Evolutionary conservation across 352 stramenopile genomes (phyloP).

Genomic region (Globisporangium echinulatum): DNA sequence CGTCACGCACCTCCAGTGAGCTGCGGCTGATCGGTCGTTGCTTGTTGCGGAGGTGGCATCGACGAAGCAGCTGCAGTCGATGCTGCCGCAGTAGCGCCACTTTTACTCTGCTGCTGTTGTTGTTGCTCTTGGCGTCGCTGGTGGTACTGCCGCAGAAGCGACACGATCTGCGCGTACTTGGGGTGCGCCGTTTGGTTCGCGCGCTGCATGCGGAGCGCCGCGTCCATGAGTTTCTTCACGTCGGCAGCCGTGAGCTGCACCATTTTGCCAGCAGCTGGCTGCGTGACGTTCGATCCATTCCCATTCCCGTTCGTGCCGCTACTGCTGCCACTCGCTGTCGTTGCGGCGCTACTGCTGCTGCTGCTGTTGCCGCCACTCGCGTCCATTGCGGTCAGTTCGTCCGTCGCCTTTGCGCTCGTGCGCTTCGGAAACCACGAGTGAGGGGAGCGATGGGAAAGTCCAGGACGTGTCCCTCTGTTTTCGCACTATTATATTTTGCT

Average conservation of each 20-base stretch:
- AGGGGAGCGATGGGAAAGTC: no score
- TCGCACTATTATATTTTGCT: no score
- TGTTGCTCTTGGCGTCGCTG: constrained; percentile 22
- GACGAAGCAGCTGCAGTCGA: background rate
- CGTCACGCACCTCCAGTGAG: no score
- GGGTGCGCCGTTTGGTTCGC: constrained; percentile 70
- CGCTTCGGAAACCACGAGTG: no score
- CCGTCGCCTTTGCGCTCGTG: no score
- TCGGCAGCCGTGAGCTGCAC: constrained; percentile 48
- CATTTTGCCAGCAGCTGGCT: constrained; percentile 6
- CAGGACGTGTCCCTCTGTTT: no score
- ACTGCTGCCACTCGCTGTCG: no score
- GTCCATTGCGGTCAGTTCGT: no score
- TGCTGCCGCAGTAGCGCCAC: background rate
- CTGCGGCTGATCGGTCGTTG: background rate
- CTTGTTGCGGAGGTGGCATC: background rate
- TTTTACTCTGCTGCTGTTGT: constrained; percentile 8
- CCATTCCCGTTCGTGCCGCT: background rate
- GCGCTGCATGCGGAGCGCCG: constrained; percentile 73
- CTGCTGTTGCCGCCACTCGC: no score
- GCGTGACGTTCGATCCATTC: background rate
- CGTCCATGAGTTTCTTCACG: constrained; percentile 81
- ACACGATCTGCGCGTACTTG: constrained; percentile 83
- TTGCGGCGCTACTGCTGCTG: no score
- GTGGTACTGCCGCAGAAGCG: constrained; percentile 73